Conservation (phyloP, 208 protist genomes). For the Wallacemonas sp. region DNA sequence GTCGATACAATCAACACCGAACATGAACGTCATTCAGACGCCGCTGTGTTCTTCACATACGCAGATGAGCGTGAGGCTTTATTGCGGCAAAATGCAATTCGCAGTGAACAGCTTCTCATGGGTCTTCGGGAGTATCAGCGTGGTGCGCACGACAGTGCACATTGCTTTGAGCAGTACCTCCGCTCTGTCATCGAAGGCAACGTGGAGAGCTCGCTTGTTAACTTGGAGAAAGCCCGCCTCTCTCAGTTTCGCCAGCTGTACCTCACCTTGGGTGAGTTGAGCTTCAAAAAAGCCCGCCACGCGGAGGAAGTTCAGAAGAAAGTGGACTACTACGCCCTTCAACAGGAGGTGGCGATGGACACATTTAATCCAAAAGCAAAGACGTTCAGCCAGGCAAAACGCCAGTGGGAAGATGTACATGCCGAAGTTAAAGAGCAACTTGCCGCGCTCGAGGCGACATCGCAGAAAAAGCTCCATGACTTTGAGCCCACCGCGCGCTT, state of each 20-base stretch:
- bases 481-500: conserved; percentile 76
- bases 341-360: conserved; percentile 89
- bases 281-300: conserved; percentile 86
- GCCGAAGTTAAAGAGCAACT: conserved; percentile 64
- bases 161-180: conserved; percentile 35
- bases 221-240: conserved; percentile 63
- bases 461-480: conserved; percentile 45
- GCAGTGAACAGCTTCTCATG: conserved; percentile 34
- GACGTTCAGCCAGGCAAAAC: conserved; percentile 82
- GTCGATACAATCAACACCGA: conserved; percentile 48
- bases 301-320: conserved; percentile 78
- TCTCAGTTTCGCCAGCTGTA: conserved; percentile 80
- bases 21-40: conserved; percentile 53
- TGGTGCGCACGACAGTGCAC: conserved; percentile 27
- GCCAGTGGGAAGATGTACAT: conserved; percentile 60
- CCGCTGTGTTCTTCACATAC: conserved; percentile 54
- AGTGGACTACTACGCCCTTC: conserved; percentile 75
- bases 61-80: conserved; percentile 35
- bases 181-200: conserved; percentile 34
- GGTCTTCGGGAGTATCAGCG: conserved; percentile 23
- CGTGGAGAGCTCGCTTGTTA: conserved; percentile 33
- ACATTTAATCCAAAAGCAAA: conserved; percentile 87
- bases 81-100: conserved; percentile 16
- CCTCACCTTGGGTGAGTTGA: conserved; percentile 83
- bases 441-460: conserved; percentile 45